Evolutionary conservation across 768 basidiomycete species (phyloP).

Genomic region (Ephemerocybe angulata): DNA sequence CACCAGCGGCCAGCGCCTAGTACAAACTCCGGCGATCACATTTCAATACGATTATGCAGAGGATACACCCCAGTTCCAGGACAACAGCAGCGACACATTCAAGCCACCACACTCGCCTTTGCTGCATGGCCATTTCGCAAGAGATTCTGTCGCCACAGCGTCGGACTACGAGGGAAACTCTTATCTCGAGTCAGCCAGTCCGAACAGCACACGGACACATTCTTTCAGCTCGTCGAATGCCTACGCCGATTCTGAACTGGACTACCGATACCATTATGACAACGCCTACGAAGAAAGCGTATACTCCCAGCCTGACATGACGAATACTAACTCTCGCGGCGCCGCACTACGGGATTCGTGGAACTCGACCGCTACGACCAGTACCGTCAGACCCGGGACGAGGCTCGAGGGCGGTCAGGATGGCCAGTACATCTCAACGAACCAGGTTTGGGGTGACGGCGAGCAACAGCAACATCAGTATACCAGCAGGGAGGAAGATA

Average conservation of each 20-base stretch:
- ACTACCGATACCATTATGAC: slow-evolving; percentile 6
- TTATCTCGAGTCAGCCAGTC: slow-evolving; percentile 25
- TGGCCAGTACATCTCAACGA: slow-evolving; percentile 7
- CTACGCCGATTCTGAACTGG: slow-evolving; percentile 6
- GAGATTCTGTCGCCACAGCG: slow-evolving; percentile 39
- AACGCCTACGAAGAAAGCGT: slow-evolving; percentile 29
- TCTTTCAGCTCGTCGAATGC: slow-evolving; percentile 5
- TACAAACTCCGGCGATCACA: slow-evolving; percentile 9
- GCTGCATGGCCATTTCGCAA: slow-evolving; percentile 45
- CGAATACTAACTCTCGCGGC: slow-evolving; percentile 13
- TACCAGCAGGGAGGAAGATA: too few relatives aligned
- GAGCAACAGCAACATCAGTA: neutral
- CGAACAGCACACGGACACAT: neutral
- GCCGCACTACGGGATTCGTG: slow-evolving; percentile 40
- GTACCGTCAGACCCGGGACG: neutral
- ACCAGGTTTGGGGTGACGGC: neutral
- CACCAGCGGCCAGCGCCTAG: slow-evolving; percentile 12
- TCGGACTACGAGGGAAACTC: slow-evolving; percentile 36
- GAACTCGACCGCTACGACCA: slow-evolving; percentile 26
- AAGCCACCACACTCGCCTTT: slow-evolving; percentile 36
- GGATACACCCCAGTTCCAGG: slow-evolving; percentile 3
- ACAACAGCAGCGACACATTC: slow-evolving; percentile 6
- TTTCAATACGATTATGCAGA: slow-evolving; percentile 7
- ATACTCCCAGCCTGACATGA: slow-evolving; percentile 29
- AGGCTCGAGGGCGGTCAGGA: neutral